phyloP scores from a whole-genome alignment of 768 basidiomycete species.

The Boletus patriciae region DNA sequence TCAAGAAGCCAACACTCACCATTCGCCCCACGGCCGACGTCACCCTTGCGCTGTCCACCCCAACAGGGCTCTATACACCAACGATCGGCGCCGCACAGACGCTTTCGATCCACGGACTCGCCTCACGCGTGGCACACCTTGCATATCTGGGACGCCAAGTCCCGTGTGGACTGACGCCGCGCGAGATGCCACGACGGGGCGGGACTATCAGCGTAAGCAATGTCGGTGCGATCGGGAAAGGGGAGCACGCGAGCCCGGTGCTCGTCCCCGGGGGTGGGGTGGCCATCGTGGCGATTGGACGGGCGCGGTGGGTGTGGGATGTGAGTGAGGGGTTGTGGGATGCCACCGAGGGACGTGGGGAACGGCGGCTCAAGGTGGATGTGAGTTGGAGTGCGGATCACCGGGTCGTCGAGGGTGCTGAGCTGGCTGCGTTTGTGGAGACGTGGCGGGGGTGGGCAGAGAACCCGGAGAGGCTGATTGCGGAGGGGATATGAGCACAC shows the following conservation, averaged over 20 bases:
- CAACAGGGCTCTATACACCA: constrained; percentile 82
- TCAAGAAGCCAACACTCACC: constrained; percentile 62
- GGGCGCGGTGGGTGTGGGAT: constrained; percentile 77
- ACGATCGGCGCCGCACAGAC: constrained; percentile 58
- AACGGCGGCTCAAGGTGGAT: constrained; percentile 56
- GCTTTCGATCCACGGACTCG: constrained; percentile 58
- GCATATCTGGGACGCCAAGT: constrained; percentile 64
- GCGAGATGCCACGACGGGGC: constrained; percentile 72
- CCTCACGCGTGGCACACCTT: constrained; percentile 60
- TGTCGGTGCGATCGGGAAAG: constrained; percentile 75
- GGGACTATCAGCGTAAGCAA: constrained; percentile 83
- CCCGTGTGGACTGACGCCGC: constrained; percentile 60
- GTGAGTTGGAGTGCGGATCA: constrained; percentile 89
- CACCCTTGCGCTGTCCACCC: constrained; percentile 72
- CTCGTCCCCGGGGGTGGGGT: constrained; percentile 82
- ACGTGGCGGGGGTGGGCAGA: constrained; percentile 82
- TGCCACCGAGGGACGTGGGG: constrained; percentile 32
- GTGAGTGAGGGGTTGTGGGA: constrained; percentile 46
- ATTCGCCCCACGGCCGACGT: constrained; percentile 77
- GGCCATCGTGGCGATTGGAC: constrained; percentile 79
- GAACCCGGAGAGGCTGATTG: constrained; percentile 67
- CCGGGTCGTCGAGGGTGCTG: constrained; percentile 84
- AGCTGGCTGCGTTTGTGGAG: constrained; percentile 86
- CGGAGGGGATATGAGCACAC: constrained; percentile 38
- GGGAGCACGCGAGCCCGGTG: constrained; percentile 69